Conservation (phyloP, 148 eudicot genomes). For the Silene uniflora region DNA sequence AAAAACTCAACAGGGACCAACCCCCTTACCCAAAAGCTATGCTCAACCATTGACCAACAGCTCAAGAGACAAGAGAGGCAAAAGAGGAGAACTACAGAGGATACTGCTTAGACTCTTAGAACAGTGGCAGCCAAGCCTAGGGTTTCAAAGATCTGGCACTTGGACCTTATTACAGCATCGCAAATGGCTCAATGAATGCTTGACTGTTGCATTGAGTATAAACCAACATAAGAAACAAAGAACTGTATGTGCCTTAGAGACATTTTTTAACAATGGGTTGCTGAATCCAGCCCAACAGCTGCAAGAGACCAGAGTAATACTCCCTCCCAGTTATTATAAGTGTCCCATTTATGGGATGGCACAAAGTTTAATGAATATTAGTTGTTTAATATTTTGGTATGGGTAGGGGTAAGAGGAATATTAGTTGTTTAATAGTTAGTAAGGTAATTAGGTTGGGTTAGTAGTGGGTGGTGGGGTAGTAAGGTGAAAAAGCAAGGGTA, state of each 20-base stretch:
- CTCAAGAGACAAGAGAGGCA: neutral
- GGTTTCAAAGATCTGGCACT: neutral
- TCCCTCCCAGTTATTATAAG: too few species aligned
- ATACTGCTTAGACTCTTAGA: neutral
- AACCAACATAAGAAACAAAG: neutral
- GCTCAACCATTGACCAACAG: too few species aligned
- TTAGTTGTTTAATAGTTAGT: too few species aligned
- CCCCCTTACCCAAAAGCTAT: too few species aligned
- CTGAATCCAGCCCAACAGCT: neutral
- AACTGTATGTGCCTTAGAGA: neutral
- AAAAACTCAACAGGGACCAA: too few species aligned
- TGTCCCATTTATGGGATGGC: too few species aligned
- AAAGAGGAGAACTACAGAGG: neutral
- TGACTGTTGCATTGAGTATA: neutral
- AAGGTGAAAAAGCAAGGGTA: too few species aligned
- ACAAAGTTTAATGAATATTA: too few species aligned
- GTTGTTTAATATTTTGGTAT: too few species aligned
- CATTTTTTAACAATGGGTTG: neutral
- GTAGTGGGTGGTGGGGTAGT: too few species aligned
- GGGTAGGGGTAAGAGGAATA: too few species aligned
- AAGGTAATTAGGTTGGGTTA: too few species aligned
- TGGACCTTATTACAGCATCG: neutral
- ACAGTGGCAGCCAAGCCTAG: neutral
- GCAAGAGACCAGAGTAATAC: neutral
- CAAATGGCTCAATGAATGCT: neutral